Conservation (phyloP, 1,284 basidiomycete genomes). For the Ustilago hordei region DNA sequence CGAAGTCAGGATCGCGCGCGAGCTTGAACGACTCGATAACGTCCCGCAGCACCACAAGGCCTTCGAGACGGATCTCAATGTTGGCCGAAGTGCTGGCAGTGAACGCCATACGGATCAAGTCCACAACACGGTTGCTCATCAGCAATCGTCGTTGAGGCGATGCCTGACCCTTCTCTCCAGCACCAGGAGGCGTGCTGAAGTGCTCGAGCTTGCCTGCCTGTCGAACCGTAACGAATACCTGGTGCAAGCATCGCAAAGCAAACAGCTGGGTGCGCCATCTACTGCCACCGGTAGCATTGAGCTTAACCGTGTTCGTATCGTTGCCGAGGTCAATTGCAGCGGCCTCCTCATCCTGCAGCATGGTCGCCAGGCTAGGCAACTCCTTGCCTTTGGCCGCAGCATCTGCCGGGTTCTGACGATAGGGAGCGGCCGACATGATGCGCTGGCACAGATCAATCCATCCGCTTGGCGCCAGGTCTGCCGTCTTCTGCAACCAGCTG, state of each 20-base stretch:
- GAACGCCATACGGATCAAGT: conserved; percentile 97
- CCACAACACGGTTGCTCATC: conserved; percentile 84
- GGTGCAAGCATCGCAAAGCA: conserved; percentile 90
- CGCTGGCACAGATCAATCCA: conserved; percentile 98
- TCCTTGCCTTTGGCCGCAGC: conserved; percentile 27
- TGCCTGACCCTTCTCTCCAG: conserved; percentile 74
- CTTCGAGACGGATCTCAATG: conserved; percentile 93
- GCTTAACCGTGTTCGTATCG: conserved; percentile 36
- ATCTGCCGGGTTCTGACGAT: conserved; percentile 11
- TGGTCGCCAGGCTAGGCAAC: conserved; percentile 35
- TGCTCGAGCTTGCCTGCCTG: conserved; percentile 74
- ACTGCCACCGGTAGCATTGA: conserved; percentile 45
- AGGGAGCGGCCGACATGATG: conserved; percentile 77
- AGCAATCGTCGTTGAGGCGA: conserved; percentile 71
- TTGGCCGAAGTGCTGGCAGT: conserved; percentile 95
- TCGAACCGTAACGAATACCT: conserved; percentile 83
- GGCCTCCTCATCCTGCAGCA: conserved; percentile 84
- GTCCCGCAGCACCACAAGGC: conserved; percentile 87
- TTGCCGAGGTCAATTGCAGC: conserved; percentile 76
- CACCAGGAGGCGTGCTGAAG: conserved; percentile 74
- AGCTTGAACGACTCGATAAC: conserved; percentile 91
- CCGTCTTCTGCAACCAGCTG: conserved; percentile 96
- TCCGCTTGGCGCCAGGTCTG: conserved; percentile 88
- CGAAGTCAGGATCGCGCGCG: conserved; percentile 91
- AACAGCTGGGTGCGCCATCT: conserved; percentile 98